These are phyloP conservation scores for Candida gorgasii DNA, from an alignment of 805 yeast genomes.

Conservation along the genomic window DNA sequence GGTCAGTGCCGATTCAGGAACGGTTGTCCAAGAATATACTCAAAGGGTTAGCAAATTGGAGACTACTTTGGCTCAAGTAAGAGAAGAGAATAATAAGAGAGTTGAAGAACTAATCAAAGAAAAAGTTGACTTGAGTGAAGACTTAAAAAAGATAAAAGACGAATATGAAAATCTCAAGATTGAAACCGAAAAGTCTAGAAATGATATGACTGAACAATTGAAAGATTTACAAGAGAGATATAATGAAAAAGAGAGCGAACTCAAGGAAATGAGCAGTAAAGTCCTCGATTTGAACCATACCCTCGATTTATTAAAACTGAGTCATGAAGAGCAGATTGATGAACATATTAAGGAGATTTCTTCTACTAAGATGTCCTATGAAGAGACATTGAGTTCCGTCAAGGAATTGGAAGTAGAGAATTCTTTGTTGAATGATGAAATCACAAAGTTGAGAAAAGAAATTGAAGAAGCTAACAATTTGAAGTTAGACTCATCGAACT, in stretches of 20 bases:
- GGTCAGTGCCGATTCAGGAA: constrained; percentile 50
- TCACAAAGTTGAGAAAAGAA: background rate
- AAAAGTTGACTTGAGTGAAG: constrained; percentile 6
- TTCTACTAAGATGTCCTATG: background rate
- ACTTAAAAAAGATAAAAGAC: constrained; percentile 11
- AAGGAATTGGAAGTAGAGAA: constrained; percentile 5
- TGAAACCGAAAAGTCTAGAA: background rate
- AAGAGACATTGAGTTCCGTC: background rate
- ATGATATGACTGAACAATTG: background rate
- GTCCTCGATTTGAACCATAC: background rate
- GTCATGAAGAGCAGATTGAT: background rate
- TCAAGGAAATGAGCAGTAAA: constrained; percentile 4
- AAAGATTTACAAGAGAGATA: constrained; percentile 1
- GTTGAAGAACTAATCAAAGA: constrained; percentile 4
- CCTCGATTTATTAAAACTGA: background rate
- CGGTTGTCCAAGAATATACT: constrained; percentile 49
- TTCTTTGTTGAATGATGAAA: background rate
- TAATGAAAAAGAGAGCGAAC: background rate
- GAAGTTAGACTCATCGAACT: background rate
- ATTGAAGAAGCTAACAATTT: constrained; percentile 1
- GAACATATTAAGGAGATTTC: background rate
- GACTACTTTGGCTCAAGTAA: constrained; percentile 21
- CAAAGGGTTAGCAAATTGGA: constrained; percentile 48
- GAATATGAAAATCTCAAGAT: constrained; percentile 13
- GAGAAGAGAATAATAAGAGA: constrained; percentile 15